phyloP scores from a whole-genome alignment of 108 stramenopile genomes.

The Skeletonema menzelii region DNA sequence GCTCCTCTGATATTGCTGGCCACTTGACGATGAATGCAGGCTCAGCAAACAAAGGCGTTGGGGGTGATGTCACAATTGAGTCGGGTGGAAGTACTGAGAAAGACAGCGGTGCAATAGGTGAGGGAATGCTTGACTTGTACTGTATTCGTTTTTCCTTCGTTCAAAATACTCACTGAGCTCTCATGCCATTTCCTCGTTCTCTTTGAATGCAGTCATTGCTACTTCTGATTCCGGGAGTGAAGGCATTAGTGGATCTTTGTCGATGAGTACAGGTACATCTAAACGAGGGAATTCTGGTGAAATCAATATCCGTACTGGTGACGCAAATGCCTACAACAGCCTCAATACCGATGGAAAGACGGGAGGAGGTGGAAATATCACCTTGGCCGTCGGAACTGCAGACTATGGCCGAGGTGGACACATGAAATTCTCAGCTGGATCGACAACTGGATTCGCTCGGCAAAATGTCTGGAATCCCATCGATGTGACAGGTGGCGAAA shows the following conservation, averaged over 20 bases:
- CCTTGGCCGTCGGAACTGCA: slow-evolving; percentile 2
- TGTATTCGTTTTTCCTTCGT: background rate
- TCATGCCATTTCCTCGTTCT: background rate
- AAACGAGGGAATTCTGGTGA: slow-evolving; percentile 11
- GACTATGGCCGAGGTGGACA: slow-evolving; percentile 2
- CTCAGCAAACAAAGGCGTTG: slow-evolving; percentile 1
- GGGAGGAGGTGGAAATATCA: slow-evolving; percentile 26
- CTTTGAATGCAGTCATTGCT: slow-evolving; percentile 14
- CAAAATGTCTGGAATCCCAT: background rate
- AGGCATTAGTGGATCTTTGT: slow-evolving; percentile 10
- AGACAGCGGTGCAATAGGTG: background rate
- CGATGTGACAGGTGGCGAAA: slow-evolving; percentile 5
- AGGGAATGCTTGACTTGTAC: background rate
- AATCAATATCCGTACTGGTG: slow-evolving; percentile 19
- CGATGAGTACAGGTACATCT: slow-evolving; percentile 17
- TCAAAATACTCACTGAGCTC: background rate
- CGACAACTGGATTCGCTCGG: background rate
- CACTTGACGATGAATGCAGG: slow-evolving; percentile 14
- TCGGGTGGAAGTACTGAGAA: background rate
- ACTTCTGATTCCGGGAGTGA: slow-evolving; percentile 17
- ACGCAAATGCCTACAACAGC: slow-evolving; percentile 1
- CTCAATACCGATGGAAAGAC: background rate
- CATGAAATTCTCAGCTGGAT: slow-evolving; percentile 3
- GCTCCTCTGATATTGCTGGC: slow-evolving; percentile 11
- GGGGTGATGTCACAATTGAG: slow-evolving; percentile 4